phyloP scores from a whole-genome alignment of 441 rosid species.

The Metrosideros polymorpha region DNA sequence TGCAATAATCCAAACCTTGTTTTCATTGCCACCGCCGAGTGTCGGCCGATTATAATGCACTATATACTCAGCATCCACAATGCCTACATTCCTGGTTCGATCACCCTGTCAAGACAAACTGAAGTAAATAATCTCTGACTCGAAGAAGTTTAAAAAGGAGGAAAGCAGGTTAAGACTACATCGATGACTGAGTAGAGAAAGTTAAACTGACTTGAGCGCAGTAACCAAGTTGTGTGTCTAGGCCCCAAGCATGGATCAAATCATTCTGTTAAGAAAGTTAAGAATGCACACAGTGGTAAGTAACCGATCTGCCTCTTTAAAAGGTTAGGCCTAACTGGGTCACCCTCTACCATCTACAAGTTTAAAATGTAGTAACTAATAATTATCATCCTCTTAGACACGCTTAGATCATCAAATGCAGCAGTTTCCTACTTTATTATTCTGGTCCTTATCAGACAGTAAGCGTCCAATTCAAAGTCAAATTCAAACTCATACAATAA shows the following conservation, averaged over 20 bases:
- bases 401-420: background rate
- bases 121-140: background rate
- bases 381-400: background rate
- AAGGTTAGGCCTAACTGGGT: background rate
- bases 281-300: background rate
- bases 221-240: constrained; percentile 60
- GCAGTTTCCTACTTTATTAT: background rate
- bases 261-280: constrained; percentile 33
- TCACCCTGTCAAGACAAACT: constrained; percentile 38
- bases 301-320: background rate
- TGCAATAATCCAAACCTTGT: constrained; percentile 18
- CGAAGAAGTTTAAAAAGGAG: background rate
- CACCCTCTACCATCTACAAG: background rate
- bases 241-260: constrained; percentile 72
- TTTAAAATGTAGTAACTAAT: background rate
- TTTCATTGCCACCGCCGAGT: constrained; percentile 32
- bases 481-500: background rate
- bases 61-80: constrained; percentile 65
- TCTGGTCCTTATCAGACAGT: background rate
- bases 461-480: background rate
- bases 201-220: constrained; percentile 48
- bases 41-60: constrained; percentile 60
- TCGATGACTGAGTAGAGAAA: background rate
- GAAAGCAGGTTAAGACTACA: background rate
- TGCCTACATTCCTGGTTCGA: constrained; percentile 42